phyloP scores from a whole-genome alignment of 306 rosid genomes.

The Citrullus colocynthis region DNA sequence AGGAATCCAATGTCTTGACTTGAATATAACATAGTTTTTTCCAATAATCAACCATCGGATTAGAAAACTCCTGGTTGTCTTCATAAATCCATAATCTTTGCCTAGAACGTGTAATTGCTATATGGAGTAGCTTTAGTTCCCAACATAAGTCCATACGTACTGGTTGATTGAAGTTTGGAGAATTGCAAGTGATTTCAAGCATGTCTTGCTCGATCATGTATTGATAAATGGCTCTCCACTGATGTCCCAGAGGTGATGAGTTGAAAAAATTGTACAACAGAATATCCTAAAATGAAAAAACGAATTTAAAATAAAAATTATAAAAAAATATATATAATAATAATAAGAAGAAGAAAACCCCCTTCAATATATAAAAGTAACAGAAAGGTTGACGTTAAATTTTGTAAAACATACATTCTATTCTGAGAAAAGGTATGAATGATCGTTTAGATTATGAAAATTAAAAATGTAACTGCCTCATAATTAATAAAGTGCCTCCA shows the following conservation, averaged over 20 bases:
- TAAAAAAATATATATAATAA: too few species aligned
- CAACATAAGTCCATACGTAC: constrained; percentile 37
- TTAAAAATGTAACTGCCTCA: not conserved
- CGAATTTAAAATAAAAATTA: too few species aligned
- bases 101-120: constrained; percentile 50
- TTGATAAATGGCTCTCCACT: constrained; percentile 49
- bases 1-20: constrained; percentile 32
- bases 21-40: constrained; percentile 38
- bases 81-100: constrained; percentile 63
- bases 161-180: constrained; percentile 26
- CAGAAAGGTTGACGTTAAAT: not conserved
- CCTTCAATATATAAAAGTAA: not conserved
- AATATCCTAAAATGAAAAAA: constrained; percentile 34
- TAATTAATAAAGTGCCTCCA: not conserved
- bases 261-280: constrained; percentile 47
- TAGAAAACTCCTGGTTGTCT: constrained; percentile 18
- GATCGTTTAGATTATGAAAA: not conserved
- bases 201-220: constrained; percentile 48
- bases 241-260: constrained; percentile 39
- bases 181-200: constrained; percentile 13
- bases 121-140: constrained; percentile 56
- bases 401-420: not conserved
- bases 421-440: not conserved
- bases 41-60: constrained; percentile 66
- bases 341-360: not conserved